Base-by-base conservation (phyloP, 208 protist genomes). In the Acanthamoeba polyphaga region DNA sequence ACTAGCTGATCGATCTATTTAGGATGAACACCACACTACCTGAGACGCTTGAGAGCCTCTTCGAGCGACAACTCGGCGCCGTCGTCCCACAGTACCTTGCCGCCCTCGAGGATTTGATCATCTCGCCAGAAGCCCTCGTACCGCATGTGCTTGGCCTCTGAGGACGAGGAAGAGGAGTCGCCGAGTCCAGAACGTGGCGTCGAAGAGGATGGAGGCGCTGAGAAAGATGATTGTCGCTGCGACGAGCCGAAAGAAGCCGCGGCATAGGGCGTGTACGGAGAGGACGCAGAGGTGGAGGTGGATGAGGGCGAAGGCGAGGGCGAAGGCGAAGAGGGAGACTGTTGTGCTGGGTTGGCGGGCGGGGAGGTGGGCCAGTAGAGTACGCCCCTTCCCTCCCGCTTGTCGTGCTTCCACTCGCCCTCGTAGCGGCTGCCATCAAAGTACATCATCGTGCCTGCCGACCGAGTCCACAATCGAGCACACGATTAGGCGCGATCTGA, bases 381-480 rank as follows among this genome's bases (percentile, higher is more conserved):
- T 22, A 85, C 19, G 49, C 90, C 90, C 53, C 51, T 53, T 10
- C 90, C 90, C 24, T 94, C 46, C 1, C 68, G 27, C 70, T 84
- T 84, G 62, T 64, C 90, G 43, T 84, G 68, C 38, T 84, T 55
- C 62, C 62, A 94, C 15, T 84, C 70, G 22, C 90, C 90, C n/a
- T 94, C 90, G 53, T 94, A 94, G 9, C 27, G 17, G 90, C 70
- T 94, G 34, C 90, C 90, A 49, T 94, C 90, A 78, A 51, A 38
- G 49, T 84, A 94, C 15, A 89, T 24, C 82, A 89, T 89, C 53
- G 51, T 46, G 24, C 82, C 82, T 62, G 32, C 51, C 51, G 10
- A 2, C n/a, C n/a, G 22, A 12, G 66, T 38, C 0, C 27, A 68
- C 62, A 68, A n/a, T 68, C 19, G 8, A n/a, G 6, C 22, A 6